phyloP scores from a whole-genome alignment of 1,284 basidiomycete genomes.

The Singerocomus inundabilis region DNA sequence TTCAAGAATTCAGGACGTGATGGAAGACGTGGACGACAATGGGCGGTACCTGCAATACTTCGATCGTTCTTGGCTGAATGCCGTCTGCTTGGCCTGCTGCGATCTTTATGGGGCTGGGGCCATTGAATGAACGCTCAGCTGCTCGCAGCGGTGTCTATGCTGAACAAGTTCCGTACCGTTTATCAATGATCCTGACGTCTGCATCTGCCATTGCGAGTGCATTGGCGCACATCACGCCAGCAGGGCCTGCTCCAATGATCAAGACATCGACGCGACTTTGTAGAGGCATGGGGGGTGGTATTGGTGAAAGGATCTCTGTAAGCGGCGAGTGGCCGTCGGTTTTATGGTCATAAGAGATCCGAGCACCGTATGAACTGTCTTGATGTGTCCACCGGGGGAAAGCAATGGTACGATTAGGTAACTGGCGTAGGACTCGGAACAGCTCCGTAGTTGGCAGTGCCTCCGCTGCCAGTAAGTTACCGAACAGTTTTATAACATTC shows the following conservation, averaged over 20 bases:
- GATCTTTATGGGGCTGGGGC: slow-evolving; percentile 51
- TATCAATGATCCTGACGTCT: slow-evolving; percentile 64
- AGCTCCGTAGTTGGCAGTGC: too few species aligned
- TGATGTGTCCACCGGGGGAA: too few species aligned
- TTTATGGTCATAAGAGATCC: too few species aligned
- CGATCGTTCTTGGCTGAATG: slow-evolving; percentile 74
- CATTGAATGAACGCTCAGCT: background rate
- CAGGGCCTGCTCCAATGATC: slow-evolving; percentile 56
- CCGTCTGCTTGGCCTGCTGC: slow-evolving; percentile 76
- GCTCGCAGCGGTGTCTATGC: too few species aligned
- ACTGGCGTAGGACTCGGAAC: too few species aligned
- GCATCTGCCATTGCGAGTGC: slow-evolving; percentile 59
- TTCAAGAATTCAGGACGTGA: background rate
- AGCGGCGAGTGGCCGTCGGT: too few species aligned
- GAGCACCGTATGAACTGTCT: too few species aligned
- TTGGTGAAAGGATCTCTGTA: too few species aligned
- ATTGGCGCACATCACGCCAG: slow-evolving; percentile 62
- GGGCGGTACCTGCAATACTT: slow-evolving; percentile 62
- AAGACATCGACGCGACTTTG: slow-evolving; percentile 52
- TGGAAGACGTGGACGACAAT: background rate
- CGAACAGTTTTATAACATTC: too few species aligned
- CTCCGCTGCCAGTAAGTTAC: too few species aligned
- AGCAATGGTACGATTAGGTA: too few species aligned
- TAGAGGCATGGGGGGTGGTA: slow-evolving; percentile 11
- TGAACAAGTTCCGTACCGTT: slow-evolving; percentile 43